Evolutionary conservation across 2,329 filamentous ascomycete species (phyloP), one percentile per base, ranked within the genome.

Genomic region (Didymella glomerata): DNA sequence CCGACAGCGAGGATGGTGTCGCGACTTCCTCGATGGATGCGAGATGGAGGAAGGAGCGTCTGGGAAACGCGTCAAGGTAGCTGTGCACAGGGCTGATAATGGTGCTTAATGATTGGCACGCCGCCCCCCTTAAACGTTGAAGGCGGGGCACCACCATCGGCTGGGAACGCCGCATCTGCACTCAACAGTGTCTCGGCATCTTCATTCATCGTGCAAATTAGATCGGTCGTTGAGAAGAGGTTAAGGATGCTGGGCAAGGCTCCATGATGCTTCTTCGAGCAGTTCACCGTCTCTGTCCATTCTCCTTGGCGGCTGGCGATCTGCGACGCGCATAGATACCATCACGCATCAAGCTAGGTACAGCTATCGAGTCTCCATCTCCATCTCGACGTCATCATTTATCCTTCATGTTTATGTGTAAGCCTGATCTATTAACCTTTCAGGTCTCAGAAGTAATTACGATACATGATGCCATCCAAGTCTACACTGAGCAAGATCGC

Each of bases 1-100:
- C 60, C 56, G 65, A 61, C 69, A 70, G 71, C 71, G 66, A 71
- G 67, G 73, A 72, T 72, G 68, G 69, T 51, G 54, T 51, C 57
- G 49, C 60, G 57, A 64, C 59, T 50, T 57, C 51, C 56, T 44
- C 41, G 55, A 57, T 49, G 54, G 59, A 57, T 44, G 56, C 42
- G 57, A 60, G 57, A 60, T 56, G 57, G 52, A 60, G 57, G 48
- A 55, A 48, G 52, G 52, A 55, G 44, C 28, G 56, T 54, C 32
- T 60, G 44, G 48, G 50, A 54, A 51, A 54, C 56, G 56, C 56
- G 56, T 59, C 46, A 42, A 59, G 50, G 41, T 59, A 59, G 49
- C 56, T 54, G 56, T 59, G 56, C 56, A 59, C 56, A 59, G 56
- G 56, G 56, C 56, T 59, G 56, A 59, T 47, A 48, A 46, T 32